phyloP scores from a whole-genome alignment of 371 early-diverging fungal genomes.

The Syncephalastrum contaminatum region DNA sequence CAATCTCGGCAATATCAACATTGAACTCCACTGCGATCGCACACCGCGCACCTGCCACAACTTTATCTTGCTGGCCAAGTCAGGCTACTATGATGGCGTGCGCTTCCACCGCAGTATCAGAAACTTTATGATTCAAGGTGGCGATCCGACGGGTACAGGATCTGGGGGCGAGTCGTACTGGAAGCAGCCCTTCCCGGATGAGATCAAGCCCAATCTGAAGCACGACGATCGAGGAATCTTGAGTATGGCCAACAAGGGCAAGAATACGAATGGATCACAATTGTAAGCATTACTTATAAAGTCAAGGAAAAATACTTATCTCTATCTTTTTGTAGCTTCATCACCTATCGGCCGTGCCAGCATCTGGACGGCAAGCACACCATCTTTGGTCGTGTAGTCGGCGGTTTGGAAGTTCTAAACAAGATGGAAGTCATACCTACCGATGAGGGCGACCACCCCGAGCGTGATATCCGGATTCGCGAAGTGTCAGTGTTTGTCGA shows the following conservation, averaged over 20 bases:
- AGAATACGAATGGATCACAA: conserved; percentile 84
- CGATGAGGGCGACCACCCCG: conserved; percentile 72
- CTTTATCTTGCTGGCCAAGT: conserved; percentile 82
- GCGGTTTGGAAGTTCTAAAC: conserved; percentile 79
- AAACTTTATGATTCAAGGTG: conserved; percentile 95
- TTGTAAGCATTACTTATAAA: conserved; percentile 61
- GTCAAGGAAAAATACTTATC: neutral
- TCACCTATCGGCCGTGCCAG: conserved; percentile 75
- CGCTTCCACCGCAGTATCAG: conserved; percentile 88
- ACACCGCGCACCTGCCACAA: conserved; percentile 90
- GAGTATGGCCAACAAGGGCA: conserved; percentile 90
- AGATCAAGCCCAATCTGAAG: conserved; percentile 69
- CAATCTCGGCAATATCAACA: conserved; percentile 82
- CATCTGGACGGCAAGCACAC: conserved; percentile 94
- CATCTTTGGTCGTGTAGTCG: conserved; percentile 85
- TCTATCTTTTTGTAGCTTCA: conserved; percentile 57
- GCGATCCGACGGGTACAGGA: conserved; percentile 93
- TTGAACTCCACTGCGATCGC: conserved; percentile 83
- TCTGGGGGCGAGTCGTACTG: conserved; percentile 85
- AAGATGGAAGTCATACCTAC: conserved; percentile 78
- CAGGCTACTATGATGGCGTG: conserved; percentile 79
- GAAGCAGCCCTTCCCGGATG: conserved; percentile 79
- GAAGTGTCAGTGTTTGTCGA: conserved; percentile 79
- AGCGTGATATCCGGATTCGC: conserved; percentile 68
- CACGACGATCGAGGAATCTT: conserved; percentile 82